A percentile compares a stretch with the other conserved stretches of the same genome.
phyloP scores from a whole-genome alignment of 148 eudicot species.

The Polygonum maritimum region DNA sequence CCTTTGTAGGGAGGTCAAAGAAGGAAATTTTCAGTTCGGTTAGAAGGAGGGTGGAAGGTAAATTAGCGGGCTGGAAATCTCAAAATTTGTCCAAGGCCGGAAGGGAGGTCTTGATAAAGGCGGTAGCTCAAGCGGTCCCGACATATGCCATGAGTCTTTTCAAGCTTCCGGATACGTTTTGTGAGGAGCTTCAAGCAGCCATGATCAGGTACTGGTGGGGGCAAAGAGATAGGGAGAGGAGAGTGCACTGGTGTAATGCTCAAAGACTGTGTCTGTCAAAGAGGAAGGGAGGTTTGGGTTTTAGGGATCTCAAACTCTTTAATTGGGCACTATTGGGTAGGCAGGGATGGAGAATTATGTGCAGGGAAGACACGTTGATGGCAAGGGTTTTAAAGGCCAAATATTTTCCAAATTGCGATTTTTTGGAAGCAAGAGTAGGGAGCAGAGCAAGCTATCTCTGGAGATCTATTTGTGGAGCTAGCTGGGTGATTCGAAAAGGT shows the following conservation, averaged over 20 bases:
- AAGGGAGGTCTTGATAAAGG: background rate
- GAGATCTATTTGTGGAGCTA: background rate
- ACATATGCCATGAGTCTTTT: background rate
- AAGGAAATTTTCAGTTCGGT: background rate
- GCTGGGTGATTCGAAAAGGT: too few relatives aligned
- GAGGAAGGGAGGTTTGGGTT: background rate
- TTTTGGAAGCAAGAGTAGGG: background rate
- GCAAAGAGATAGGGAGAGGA: background rate
- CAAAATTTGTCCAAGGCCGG: background rate
- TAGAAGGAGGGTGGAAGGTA: background rate
- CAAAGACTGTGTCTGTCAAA: too few relatives aligned
- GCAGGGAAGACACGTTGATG: too few relatives aligned
- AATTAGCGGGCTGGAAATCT: background rate
- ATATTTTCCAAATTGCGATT: background rate
- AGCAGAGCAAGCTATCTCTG: background rate
- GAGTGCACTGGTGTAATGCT: background rate
- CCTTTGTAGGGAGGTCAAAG: background rate
- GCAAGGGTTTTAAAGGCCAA: background rate
- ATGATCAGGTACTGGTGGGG: background rate
- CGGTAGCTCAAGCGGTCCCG: background rate
- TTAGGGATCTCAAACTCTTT: background rate
- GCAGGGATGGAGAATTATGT: background rate
- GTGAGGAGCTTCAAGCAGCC: background rate
- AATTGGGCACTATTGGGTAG: background rate
- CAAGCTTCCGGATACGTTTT: background rate